phyloP scores from a whole-genome alignment of 371 early-diverging fungal species.

The Globomyces sp. region DNA sequence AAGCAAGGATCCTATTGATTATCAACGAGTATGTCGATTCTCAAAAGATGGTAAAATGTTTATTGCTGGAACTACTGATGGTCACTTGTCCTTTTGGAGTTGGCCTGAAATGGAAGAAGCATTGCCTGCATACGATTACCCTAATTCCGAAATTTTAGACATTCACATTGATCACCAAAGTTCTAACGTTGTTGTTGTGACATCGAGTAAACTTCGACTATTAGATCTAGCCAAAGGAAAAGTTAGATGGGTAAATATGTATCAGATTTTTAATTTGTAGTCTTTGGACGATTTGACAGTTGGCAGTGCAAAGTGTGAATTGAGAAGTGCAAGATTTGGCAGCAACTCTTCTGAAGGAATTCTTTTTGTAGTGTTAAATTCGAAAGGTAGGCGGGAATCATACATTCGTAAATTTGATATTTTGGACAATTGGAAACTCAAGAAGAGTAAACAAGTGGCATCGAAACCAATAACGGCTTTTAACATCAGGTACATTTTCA shows the following conservation, averaged over 20 bases:
- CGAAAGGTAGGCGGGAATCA: conserved; percentile 34
- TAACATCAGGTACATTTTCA: conserved; percentile 30
- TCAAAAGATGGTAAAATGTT: conserved; percentile 16
- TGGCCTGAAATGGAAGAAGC: conserved; percentile 9
- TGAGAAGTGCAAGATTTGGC: conserved; percentile 39
- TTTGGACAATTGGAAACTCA: conserved; percentile 35
- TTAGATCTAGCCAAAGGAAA: conserved; percentile 8
- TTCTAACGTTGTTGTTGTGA: conserved; percentile 9
- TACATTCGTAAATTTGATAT: conserved; percentile 42
- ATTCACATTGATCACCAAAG: conserved; percentile 4
- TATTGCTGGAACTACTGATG: conserved; percentile 4
- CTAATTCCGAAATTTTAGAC: conserved; percentile 10
- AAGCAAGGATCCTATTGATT: conserved; percentile 6
- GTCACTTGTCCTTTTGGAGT: conserved; percentile 9
- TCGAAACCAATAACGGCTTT: conserved; percentile 47
- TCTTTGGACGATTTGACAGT: background rate
- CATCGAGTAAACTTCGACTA: background rate
- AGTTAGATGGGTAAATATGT: conserved; percentile 7
- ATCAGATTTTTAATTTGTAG: background rate
- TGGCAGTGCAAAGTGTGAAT: background rate
- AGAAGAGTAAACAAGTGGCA: conserved; percentile 30
- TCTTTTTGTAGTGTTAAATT: conserved; percentile 43
- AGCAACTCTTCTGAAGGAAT: conserved; percentile 28
- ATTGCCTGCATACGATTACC: background rate
- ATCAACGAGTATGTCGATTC: background rate